Evolutionary conservation across 768 basidiomycete genomes (phyloP).

Genomic region (Butyriboletus loyo): DNA sequence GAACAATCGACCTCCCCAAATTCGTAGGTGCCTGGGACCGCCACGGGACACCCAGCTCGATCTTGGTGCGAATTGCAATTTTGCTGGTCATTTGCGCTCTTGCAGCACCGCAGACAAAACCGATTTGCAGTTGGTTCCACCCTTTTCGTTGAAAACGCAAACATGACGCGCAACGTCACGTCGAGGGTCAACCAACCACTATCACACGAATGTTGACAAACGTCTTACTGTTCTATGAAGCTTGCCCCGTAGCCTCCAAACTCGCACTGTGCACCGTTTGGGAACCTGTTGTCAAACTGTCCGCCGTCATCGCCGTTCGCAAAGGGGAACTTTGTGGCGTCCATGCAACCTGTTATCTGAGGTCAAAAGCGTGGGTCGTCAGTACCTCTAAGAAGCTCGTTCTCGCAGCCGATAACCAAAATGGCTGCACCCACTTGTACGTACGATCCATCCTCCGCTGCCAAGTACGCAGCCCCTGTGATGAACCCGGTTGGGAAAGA

Average conservation of each 20-base stretch:
- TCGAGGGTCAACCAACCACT: neutral
- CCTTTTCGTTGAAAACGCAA: constrained; percentile 22
- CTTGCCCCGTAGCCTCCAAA: constrained; percentile 51
- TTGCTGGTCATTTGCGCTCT: constrained; percentile 37
- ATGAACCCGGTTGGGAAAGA: constrained; percentile 36
- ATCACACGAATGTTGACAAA: neutral
- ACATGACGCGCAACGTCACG: neutral
- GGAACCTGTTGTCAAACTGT: constrained; percentile 49
- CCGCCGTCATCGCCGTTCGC: constrained; percentile 41
- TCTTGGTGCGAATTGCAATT: constrained; percentile 54
- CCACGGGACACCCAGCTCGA: constrained; percentile 38
- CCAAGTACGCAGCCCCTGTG: constrained; percentile 32
- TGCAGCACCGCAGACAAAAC: constrained; percentile 51
- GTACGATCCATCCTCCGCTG: constrained; percentile 37
- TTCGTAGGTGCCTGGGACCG: constrained; percentile 45
- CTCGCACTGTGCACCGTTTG: constrained; percentile 51
- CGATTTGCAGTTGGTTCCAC: constrained; percentile 44
- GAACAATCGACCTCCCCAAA: constrained; percentile 40
- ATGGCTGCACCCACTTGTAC: constrained; percentile 32
- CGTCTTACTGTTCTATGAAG: constrained; percentile 47
- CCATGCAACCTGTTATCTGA: constrained; percentile 42
- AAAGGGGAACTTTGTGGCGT: constrained; percentile 30
- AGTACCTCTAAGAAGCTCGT: neutral
- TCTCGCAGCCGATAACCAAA: neutral
- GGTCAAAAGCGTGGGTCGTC: neutral